Conservation (phyloP, 371 early-diverging fungal species). For the Amoeboaphelidium protococcarum region DNA sequence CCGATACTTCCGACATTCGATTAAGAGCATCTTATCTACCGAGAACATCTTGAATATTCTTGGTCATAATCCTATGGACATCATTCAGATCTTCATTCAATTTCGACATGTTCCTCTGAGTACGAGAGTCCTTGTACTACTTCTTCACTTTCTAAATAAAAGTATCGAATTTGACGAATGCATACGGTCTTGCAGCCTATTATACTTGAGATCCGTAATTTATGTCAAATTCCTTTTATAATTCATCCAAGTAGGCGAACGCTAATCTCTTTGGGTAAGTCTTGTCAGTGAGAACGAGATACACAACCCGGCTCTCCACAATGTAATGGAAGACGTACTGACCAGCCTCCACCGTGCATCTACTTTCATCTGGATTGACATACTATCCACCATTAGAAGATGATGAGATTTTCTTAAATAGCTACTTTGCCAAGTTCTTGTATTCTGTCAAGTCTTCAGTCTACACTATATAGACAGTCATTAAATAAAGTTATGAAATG, state of each 20-base stretch:
- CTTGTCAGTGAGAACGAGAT: constrained; percentile 72
- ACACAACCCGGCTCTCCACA: too few relatives aligned
- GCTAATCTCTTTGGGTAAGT: constrained; percentile 86
- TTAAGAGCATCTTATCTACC: constrained; percentile 72
- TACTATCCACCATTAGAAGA: too few relatives aligned
- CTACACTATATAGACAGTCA: too few relatives aligned
- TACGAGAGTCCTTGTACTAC: constrained; percentile 75
- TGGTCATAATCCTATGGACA: constrained; percentile 89
- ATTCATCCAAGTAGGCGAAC: constrained; percentile 74
- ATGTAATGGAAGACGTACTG: constrained; percentile 63
- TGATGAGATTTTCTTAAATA: constrained; percentile 49
- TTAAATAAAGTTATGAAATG: not conserved
- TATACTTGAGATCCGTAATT: constrained; percentile 66
- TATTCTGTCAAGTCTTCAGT: constrained; percentile 47
- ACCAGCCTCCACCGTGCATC: constrained; percentile 80
- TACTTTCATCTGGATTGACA: constrained; percentile 68
- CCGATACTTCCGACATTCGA: constrained; percentile 34
- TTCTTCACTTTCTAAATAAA: constrained; percentile 88
- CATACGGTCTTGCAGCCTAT: constrained; percentile 71
- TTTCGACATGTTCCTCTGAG: constrained; percentile 69
- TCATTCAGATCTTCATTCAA: constrained; percentile 85
- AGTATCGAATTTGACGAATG: constrained; percentile 85
- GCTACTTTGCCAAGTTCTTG: constrained; percentile 69
- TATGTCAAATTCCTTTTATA: constrained; percentile 74
- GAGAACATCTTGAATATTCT: constrained; percentile 83